Conservation (phyloP, 1,284 basidiomycete genomes). For the Ustilago hordei region DNA sequence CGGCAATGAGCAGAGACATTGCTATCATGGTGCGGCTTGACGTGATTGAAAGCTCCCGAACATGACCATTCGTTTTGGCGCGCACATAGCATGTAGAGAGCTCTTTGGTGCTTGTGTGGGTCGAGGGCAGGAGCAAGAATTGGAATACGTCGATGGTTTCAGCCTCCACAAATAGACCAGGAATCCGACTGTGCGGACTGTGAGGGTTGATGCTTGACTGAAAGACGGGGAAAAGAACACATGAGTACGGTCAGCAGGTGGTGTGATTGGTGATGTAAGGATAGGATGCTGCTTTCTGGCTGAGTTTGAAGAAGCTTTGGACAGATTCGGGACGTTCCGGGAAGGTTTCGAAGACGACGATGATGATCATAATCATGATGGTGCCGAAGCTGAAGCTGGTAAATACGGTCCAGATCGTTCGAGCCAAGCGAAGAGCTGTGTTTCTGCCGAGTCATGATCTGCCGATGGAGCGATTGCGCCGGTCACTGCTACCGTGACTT, state of each 20-base stretch:
- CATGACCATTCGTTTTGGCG: neutral
- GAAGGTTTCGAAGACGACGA: neutral
- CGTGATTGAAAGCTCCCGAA: neutral
- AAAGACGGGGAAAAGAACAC: neutral
- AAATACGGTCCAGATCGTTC: neutral
- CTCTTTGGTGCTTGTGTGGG: neutral
- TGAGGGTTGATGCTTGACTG: neutral
- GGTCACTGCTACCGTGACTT: neutral
- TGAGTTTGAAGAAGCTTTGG: neutral
- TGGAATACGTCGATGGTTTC: neutral
- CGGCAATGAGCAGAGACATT: too few relatives aligned
- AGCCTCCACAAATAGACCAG: neutral
- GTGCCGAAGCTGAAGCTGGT: neutral
- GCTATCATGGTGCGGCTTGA: too few relatives aligned
- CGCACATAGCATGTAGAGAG: neutral
- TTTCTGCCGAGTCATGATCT: slow-evolving; percentile 10
- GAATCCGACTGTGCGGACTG: neutral
- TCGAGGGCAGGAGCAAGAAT: neutral
- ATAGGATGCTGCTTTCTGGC: neutral
- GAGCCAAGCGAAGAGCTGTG: neutral
- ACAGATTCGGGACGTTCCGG: neutral
- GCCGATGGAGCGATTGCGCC: slow-evolving; percentile 1
- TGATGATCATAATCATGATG: neutral
- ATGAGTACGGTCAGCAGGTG: neutral
- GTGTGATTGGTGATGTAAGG: neutral